Conservation (phyloP, 352 stramenopile genomes). For the Phytophthora multivora region DNA sequence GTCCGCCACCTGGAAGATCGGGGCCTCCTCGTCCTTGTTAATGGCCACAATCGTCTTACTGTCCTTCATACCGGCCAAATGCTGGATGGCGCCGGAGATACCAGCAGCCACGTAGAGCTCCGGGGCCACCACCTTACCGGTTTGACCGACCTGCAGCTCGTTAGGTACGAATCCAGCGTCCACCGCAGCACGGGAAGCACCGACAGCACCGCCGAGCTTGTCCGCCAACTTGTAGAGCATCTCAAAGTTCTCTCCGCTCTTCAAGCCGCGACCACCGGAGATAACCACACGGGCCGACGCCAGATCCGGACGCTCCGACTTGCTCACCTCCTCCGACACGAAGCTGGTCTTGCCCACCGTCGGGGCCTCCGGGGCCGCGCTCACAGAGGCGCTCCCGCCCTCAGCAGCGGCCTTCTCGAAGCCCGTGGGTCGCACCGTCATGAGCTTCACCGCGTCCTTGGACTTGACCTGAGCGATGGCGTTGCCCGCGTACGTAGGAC, state of each 20-base stretch:
- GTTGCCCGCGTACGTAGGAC: constrained; percentile 86
- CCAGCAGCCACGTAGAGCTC: constrained; percentile 97
- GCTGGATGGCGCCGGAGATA: constrained; percentile 99
- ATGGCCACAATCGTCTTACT: constrained; percentile 99
- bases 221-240: constrained; percentile 98
- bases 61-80: constrained; percentile 99
- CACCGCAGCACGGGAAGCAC: constrained; percentile 97
- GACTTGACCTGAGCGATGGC: constrained; percentile 91
- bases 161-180: constrained; percentile 98
- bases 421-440: constrained; percentile 95
- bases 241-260: constrained; percentile 98
- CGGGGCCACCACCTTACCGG: constrained; percentile 98
- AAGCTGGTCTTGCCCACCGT: constrained; percentile 86
- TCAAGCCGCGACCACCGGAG: constrained; percentile 96
- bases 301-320: constrained; percentile 96
- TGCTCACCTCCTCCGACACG: constrained; percentile 93
- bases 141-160: constrained; percentile 99
- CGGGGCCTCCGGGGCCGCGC: constrained; percentile 58
- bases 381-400: constrained; percentile 76
- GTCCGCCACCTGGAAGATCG: constrained; percentile 99
- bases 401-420: constrained; percentile 96
- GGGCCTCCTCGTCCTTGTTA: constrained; percentile 99
- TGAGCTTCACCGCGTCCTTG: constrained; percentile 92
- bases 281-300: constrained; percentile 94
- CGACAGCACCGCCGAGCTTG: constrained; percentile 97